Evolutionary conservation across 2,329 filamentous ascomycete species (phyloP).

Genomic region (Pseudodiploospora longispora): DNA sequence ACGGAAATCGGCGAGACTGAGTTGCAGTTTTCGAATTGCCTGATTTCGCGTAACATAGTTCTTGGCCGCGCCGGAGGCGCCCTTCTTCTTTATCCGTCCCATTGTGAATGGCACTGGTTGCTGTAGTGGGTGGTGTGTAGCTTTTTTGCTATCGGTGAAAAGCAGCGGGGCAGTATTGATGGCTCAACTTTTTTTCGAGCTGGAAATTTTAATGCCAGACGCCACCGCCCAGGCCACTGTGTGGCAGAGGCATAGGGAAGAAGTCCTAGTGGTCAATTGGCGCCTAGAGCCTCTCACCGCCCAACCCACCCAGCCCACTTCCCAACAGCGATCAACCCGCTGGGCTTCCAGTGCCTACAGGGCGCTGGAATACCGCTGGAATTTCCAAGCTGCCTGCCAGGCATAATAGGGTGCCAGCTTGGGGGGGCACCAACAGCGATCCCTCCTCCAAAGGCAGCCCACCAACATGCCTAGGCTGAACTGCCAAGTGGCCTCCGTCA

Average conservation of each 20-base stretch:
- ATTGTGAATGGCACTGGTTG: slow-evolving; percentile 32
- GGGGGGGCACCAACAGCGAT: background rate
- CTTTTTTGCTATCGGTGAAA: slow-evolving; percentile 13
- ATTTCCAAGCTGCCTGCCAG: too few relatives aligned
- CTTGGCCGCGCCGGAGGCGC: slow-evolving; percentile 84
- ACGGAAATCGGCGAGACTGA: slow-evolving; percentile 94
- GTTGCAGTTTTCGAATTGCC: slow-evolving; percentile 94
- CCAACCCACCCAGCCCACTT: slow-evolving; percentile 8
- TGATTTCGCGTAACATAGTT: slow-evolving; percentile 98
- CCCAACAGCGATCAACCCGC: too few relatives aligned
- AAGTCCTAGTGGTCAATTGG: slow-evolving; percentile 3
- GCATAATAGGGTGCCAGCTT: background rate
- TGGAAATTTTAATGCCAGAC: slow-evolving; percentile 27
- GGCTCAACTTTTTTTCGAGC: slow-evolving; percentile 20
- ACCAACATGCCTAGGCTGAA: slow-evolving; percentile 6
- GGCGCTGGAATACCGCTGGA: background rate
- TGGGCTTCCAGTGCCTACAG: slow-evolving; percentile 5
- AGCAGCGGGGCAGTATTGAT: slow-evolving; percentile 26
- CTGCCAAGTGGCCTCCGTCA: slow-evolving; percentile 23
- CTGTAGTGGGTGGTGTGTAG: slow-evolving; percentile 5
- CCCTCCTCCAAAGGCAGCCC: too few relatives aligned
- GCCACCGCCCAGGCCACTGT: slow-evolving; percentile 18
- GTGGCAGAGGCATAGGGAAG: slow-evolving; percentile 1
- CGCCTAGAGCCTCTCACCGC: slow-evolving; percentile 15
- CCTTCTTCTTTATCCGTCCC: slow-evolving; percentile 85